Percentiles rank a stretch among this genome's conserved stretches.
Evolutionary conservation across 2,329 filamentous ascomycete genomes (phyloP).

Genomic region (Ceratocystis smalleyi): DNA sequence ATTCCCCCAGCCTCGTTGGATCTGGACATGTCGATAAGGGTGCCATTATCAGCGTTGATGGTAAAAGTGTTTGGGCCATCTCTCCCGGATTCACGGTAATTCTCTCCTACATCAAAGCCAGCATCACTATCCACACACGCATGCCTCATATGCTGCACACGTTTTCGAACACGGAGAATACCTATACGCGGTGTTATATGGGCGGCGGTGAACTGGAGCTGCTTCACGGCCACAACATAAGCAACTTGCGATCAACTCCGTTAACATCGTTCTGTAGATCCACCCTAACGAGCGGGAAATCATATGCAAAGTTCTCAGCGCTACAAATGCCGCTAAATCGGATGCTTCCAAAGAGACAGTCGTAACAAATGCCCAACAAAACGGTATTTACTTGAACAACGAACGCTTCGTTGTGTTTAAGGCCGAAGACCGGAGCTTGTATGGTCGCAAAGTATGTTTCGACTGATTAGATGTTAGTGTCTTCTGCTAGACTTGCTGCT

Average conservation of each 20-base stretch:
- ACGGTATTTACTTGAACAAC: conserved; percentile 61
- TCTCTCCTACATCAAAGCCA: conserved; percentile 15
- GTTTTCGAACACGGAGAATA: too few species aligned
- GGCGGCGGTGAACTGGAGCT: not conserved
- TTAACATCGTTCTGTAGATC: conserved; percentile 9
- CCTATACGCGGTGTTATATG: not conserved
- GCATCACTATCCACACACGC: not conserved
- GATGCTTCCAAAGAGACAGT: too few species aligned
- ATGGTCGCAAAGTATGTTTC: conserved; percentile 64
- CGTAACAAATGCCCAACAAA: conserved; percentile 20
- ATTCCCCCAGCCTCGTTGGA: conserved; percentile 52
- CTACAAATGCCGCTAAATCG: too few species aligned
- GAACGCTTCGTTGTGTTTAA: conserved; percentile 65
- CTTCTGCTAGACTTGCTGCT: not conserved
- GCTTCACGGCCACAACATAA: not conserved
- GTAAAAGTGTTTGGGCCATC: conserved; percentile 65
- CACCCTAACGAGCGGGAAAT: conserved; percentile 41
- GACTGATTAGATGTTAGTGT: not conserved
- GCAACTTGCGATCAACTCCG: not conserved
- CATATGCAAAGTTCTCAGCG: conserved; percentile 36
- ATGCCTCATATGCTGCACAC: not conserved
- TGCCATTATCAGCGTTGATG: conserved; percentile 67
- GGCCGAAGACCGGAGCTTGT: conserved; percentile 63
- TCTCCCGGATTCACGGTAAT: conserved; percentile 58
- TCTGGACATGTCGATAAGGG: conserved; percentile 68